Base-by-base conservation (phyloP, 2,329 filamentous ascomycete genomes). In the Aspergillus niger region DNA sequence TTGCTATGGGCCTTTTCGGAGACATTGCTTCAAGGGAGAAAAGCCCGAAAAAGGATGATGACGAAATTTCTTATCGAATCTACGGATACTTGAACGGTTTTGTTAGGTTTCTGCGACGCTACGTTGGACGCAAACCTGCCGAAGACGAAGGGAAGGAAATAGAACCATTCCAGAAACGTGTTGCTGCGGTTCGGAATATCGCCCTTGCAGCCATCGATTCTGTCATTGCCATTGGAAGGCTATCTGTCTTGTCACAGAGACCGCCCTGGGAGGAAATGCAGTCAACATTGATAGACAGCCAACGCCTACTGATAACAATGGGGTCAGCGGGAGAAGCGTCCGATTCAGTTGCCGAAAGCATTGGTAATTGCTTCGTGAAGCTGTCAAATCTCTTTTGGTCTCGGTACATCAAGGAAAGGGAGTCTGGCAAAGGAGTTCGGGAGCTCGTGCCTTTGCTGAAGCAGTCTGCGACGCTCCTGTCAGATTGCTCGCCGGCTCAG, bases 331-430 rank as follows among this genome's bases (percentile, higher is more conserved):
- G 63, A 7, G 55, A 62, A 24, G 38, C 58, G 2, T 24, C 57
- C 1, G 69, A 72, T 15, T 56, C 58, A 28, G 54, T 63, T 8
- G 60, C 55, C 5, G 67, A 74, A 24, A 68, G 58, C 20, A 66
- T 68, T 48, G 70, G 71, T 1, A 61, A 66, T 57, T 69, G 68
- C 10, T 67, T 77, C 57, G 72, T 78, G 15, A 78, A 76, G 28
- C 58, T 82, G 44, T 82, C 80, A 0, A 81, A 81, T 60, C 63
- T 79, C 4, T 80, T 77, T 61, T 82, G 80, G 80, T 77, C 76
- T 49, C 74, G 78, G 8, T 82, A 81, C 58, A 67, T 79, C 22
- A 76, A 79, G 58, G 74, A 76, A 50, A 78, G 76, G 53, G 75
- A 79, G 59, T 59, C 68, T 38, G 72, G 73, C 1, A 72, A 72